These are phyloP conservation scores for Trichoderma breve DNA, from an alignment of 2,329 filamentous ascomycete species.

Conservation along the genomic window DNA sequence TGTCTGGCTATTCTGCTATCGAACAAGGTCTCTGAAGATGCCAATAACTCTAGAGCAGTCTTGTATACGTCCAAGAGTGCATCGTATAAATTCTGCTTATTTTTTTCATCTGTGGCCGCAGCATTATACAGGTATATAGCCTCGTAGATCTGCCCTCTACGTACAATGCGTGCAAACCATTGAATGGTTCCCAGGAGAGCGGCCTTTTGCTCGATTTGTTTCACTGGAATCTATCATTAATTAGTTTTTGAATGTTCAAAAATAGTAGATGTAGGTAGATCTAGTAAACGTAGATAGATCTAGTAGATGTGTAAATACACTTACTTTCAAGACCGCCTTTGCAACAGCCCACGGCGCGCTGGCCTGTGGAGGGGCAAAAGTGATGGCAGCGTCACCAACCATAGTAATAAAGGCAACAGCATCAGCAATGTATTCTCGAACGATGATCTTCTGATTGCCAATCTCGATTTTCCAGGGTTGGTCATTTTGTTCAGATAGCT, in stretches of 20 bases:
- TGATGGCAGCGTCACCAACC: neutral
- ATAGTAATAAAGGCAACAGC: conserved; percentile 10
- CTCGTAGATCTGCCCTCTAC: conserved; percentile 7
- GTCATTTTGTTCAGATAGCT: conserved; percentile 1
- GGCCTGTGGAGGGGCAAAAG: neutral
- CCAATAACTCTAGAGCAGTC: neutral
- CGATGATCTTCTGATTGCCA: neutral
- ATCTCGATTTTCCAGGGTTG: neutral
- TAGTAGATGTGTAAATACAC: neutral
- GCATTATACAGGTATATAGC: neutral
- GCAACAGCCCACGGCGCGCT: conserved; percentile 4
- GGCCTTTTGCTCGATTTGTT: neutral
- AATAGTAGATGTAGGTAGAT: neutral
- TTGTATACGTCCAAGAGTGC: neutral
- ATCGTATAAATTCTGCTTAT: neutral
- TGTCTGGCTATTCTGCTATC: neutral
- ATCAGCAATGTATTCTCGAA: conserved; percentile 2
- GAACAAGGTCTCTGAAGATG: neutral
- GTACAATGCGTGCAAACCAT: conserved; percentile 7
- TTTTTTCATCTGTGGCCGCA: neutral
- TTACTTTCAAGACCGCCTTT: conserved; percentile 1
- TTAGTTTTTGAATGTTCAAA: too few species aligned
- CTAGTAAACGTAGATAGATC: neutral
- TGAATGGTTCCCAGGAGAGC: neutral
- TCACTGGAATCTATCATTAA: neutral